phyloP scores from a whole-genome alignment of 345 rosid genomes.

The Hibiscus syriacus region DNA sequence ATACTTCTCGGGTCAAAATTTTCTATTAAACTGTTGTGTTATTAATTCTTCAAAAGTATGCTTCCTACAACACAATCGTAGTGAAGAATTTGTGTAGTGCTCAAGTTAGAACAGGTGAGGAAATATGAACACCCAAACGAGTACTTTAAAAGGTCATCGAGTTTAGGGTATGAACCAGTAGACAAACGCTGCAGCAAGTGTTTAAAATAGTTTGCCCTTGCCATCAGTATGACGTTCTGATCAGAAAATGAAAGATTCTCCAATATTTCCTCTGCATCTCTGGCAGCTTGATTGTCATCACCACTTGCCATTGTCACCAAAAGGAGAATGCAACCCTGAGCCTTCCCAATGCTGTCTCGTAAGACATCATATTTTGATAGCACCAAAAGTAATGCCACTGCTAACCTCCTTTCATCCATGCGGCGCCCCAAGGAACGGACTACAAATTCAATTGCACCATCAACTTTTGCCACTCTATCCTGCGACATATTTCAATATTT shows the following conservation, averaged over 20 bases:
- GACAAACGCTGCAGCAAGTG: constrained; percentile 50
- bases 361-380: constrained; percentile 31
- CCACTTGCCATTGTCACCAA: constrained; percentile 54
- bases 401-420: constrained; percentile 45
- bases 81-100: neutral
- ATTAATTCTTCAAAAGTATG: constrained; percentile 1
- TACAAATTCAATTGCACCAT: constrained; percentile 39
- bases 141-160: constrained; percentile 12
- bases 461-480: constrained; percentile 46
- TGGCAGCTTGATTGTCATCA: constrained; percentile 45
- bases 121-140: neutral
- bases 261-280: constrained; percentile 43
- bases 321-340: constrained; percentile 56
- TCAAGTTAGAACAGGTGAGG: neutral
- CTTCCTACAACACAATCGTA: neutral
- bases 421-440: constrained; percentile 59
- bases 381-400: constrained; percentile 45
- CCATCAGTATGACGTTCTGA: constrained; percentile 54
- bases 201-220: constrained; percentile 59
- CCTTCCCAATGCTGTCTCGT: constrained; percentile 43
- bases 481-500: constrained; percentile 23
- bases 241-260: constrained; percentile 51
- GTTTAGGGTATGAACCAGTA: constrained; percentile 29
- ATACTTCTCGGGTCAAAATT: neutral
- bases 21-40: neutral